Evolutionary conservation across 768 basidiomycete species (phyloP), one percentile per base, ranked within the genome.

Genomic region (Hemileccinum rubropunctum): DNA sequence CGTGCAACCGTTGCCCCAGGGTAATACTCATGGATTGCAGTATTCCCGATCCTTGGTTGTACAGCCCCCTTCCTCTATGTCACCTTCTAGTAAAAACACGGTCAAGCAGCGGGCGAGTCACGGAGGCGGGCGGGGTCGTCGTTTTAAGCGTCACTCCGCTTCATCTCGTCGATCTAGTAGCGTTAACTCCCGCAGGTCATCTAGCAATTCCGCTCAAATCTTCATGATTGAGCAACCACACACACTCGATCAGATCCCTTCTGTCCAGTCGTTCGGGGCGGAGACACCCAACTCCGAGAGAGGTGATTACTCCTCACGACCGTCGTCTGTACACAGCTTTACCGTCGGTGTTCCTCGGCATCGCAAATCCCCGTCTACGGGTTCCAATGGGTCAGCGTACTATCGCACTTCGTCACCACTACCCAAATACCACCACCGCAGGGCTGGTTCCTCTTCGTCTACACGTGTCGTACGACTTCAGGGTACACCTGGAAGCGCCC

Each of bases 131-230:
- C 68, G 65, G 38, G 76, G 76, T 15, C 78, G 84, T 51, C 78
- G 85, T 48, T 70, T 75, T 14, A 84, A 86, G 45, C 79, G 90
- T 14, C 83, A 83, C 0, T 87, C 88, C 0, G 70, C 84, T 37
- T 89, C 88, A 0, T 95, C 93, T 20, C 80, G 88, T 41, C 82
- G 94, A 23, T 95, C 92, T 13, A 94, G 91, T 64, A 93, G 91
- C 50, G 88, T 94, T 55, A 94, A 93, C 62, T 97, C 94, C 6
- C 75, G 87, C 32, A 75, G 92, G 35, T 85, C 83, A 1, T 84
- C 82, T 9, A 67, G 76, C 11, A 73, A 76, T 18, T 82, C 81
- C 1, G 65, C 71, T 45, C 75, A 77, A 40, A 51, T 71, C 23
- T 63, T 69, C 9, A 56, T 78, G n/a, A 60, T 88, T 33, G 87